These are phyloP conservation scores for Cryomyces antarcticus DNA, from an alignment of 495 filamentous ascomycete genomes.

Conservation along the genomic window DNA sequence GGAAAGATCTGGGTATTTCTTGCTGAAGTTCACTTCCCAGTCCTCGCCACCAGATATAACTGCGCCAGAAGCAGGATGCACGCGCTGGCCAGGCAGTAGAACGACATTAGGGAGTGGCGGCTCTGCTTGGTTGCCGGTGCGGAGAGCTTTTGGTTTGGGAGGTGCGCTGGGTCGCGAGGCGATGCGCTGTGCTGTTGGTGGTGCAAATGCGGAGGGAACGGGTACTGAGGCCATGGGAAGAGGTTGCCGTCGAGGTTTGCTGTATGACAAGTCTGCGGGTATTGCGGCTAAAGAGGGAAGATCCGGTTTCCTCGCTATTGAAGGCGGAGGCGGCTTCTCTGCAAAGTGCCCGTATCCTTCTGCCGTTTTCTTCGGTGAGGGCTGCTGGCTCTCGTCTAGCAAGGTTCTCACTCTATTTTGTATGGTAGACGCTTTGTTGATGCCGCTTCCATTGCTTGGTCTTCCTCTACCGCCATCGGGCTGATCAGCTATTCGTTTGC, in stretches of 20 bases:
- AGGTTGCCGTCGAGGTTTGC: constrained; percentile 1
- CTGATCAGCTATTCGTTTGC: constrained; percentile 48
- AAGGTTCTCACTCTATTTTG: constrained; percentile 77
- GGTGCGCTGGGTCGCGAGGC: constrained; percentile 26
- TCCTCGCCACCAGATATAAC: constrained; percentile 25
- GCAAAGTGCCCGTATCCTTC: constrained; percentile 79
- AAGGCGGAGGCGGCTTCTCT: constrained; percentile 20
- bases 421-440: constrained; percentile 48
- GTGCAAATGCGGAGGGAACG: constrained; percentile 4
- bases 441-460: constrained; percentile 15
- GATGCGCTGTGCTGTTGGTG: neutral
- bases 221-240: constrained; percentile 1
- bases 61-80: neutral
- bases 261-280: neutral
- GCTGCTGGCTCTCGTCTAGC: constrained; percentile 55
- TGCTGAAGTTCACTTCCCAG: constrained; percentile 56
- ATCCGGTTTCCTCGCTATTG: constrained; percentile 3
- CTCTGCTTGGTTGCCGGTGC: constrained; percentile 18
- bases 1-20: constrained; percentile 60
- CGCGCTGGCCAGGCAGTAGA: too few species aligned
- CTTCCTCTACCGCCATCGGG: constrained; percentile 24
- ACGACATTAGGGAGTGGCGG: neutral
- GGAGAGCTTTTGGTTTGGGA: constrained; percentile 39
- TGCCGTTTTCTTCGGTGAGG: constrained; percentile 45
- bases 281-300: constrained; percentile 2